Conservation (phyloP, 2,329 filamentous ascomycete genomes). For the Acrocalymma vagum region DNA sequence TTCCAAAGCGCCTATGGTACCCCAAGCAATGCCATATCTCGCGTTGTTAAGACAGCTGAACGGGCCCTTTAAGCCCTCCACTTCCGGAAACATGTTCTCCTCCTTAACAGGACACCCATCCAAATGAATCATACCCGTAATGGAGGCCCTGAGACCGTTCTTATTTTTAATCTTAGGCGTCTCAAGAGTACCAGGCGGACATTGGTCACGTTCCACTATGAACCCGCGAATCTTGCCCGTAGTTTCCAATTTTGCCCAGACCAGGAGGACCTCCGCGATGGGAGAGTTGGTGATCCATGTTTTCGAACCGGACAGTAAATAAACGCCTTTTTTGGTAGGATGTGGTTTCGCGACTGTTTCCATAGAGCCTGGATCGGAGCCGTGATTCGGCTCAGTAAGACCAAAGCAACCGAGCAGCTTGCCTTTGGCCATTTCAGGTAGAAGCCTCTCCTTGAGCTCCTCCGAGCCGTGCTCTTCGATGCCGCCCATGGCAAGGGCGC, state of each 20-base stretch:
- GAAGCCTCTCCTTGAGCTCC: constrained; percentile 85
- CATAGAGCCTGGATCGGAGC: constrained; percentile 90
- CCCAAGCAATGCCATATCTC: constrained; percentile 91
- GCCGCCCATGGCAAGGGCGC: constrained; percentile 90
- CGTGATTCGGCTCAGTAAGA: constrained; percentile 91
- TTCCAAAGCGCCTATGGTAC: constrained; percentile 91
- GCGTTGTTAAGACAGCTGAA: constrained; percentile 96
- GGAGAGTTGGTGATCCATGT: constrained; percentile 97
- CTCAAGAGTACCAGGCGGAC: constrained; percentile 86
- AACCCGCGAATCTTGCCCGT: constrained; percentile 96
- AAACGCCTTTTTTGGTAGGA: constrained; percentile 83
- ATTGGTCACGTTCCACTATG: constrained; percentile 83
- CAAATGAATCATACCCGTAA: constrained; percentile 98
- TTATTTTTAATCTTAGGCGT: constrained; percentile 95
- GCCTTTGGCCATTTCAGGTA: constrained; percentile 83
- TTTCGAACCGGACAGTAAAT: constrained; percentile 81
- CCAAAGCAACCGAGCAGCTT: constrained; percentile 87
- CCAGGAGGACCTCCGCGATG: constrained; percentile 82
- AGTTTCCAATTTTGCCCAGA: constrained; percentile 92
- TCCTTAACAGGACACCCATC: constrained; percentile 88
- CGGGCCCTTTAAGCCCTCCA: constrained; percentile 86
- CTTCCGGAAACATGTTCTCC: constrained; percentile 91
- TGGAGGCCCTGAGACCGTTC: constrained; percentile 89
- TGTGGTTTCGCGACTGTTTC: constrained; percentile 87
- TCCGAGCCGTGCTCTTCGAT: constrained; percentile 88